Evolutionary conservation across 2,329 filamentous ascomycete genomes (phyloP), one percentile per base, ranked within the genome.

Genomic region (Ophiostoma montium): DNA sequence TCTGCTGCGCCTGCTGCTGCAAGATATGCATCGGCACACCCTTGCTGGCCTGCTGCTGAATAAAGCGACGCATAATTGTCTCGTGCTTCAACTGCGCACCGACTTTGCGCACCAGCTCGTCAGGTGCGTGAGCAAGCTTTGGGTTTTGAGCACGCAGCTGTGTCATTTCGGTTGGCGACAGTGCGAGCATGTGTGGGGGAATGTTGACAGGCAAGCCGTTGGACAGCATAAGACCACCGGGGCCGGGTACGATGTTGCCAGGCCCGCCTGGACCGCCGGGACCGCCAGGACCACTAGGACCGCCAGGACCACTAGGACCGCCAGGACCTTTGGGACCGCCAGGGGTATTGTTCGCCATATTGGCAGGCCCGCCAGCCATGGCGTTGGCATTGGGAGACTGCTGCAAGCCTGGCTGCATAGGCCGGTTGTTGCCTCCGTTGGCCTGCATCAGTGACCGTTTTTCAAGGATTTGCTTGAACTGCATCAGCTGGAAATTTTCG

Each of bases 401-500:
- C 35, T 53, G 54, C 43, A 52, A 47, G 19, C 52, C 53, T 2
- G 21, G 49, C 3, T 39, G 35, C 5, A 47, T 41, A 3, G 47
- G 35, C 10, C 56, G 56, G 54, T 42, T 58, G 59, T n/a, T 51
- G 30, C 30, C 43, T 32, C 21, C 39, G n/a, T 21, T 23, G 5
- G 48, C 27, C 21, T 47, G 49, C 46, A 49, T 49, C 19, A 47
- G 50, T 9, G 42, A 16, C 2, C 54, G 35, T 50, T 54, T 58
- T 10, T 60, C 55, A 35, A 58, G 46, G 15, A 57, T 44, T 5
- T 57, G 46, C 32, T 50, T 59, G 48, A 71, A 71, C 47, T 72
- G 70, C 46, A 59, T 58, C 16, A 63, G 56, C 50, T 72, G 70
- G 6, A 66, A 47, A 2, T 50, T 52, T 3, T 52, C 52, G 12